Conservation (phyloP, 169 alveolate species). For the Miamiensis avidus region DNA sequence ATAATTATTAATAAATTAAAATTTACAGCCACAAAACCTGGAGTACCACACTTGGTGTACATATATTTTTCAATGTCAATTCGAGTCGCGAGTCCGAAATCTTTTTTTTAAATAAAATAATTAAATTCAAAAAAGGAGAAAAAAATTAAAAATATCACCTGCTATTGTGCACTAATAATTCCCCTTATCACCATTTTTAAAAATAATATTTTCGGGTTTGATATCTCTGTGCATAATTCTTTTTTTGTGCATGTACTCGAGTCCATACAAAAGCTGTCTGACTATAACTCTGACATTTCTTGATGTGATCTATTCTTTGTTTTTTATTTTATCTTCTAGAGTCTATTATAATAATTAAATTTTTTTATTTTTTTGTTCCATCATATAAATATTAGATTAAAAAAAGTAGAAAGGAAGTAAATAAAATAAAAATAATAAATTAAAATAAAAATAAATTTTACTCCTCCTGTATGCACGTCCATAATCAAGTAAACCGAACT, state of each 20-base stretch:
- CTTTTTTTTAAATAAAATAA: neutral
- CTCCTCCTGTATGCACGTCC: conserved; percentile 72
- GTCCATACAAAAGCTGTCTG: conserved; percentile 22
- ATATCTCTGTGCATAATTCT: conserved; percentile 49
- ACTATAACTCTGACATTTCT: conserved; percentile 15
- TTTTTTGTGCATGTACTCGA: conserved; percentile 27
- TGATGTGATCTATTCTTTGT: neutral
- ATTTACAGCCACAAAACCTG: conserved; percentile 43
- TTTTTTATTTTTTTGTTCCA: neutral
- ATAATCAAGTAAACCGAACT: conserved; percentile 75
- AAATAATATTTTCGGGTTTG: conserved; percentile 47
- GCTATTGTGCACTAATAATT: neutral
- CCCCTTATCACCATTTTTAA: conserved; percentile 1
- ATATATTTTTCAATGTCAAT: conserved; percentile 16
- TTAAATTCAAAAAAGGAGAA: too few species aligned
- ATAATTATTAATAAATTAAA: too few species aligned
- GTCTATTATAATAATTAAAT: neutral
- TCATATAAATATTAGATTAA: neutral
- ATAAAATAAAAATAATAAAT: conserved; percentile 15
- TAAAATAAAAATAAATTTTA: conserved; percentile 57
- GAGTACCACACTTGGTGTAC: conserved; percentile 49
- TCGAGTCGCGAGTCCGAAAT: conserved; percentile 42
- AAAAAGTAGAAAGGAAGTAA: neutral
- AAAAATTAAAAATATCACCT: neutral
- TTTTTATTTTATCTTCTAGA: conserved; percentile 8